Conservation (phyloP, 1,284 basidiomycete genomes). For the Rhodofomes roseus region DNA sequence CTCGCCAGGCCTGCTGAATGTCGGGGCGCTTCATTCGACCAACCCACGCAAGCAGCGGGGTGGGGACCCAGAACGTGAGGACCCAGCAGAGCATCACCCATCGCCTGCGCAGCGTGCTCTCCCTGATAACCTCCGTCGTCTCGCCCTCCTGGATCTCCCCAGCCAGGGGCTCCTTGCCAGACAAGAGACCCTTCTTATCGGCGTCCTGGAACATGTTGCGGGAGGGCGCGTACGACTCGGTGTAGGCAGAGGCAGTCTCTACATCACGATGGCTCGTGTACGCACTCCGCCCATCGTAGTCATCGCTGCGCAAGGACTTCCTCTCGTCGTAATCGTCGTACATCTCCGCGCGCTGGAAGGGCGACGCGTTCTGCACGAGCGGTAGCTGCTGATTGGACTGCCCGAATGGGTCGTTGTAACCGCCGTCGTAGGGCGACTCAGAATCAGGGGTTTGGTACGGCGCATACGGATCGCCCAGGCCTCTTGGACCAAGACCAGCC, state of each 20-base stretch:
- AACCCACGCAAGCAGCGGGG: slow-evolving; percentile 62
- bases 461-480: slow-evolving; percentile 75
- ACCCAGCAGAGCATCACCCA: slow-evolving; percentile 91
- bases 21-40: slow-evolving; percentile 94
- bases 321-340: slow-evolving; percentile 80
- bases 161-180: slow-evolving; percentile 76
- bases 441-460: slow-evolving; percentile 58
- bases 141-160: slow-evolving; percentile 82
- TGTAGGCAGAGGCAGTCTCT: slow-evolving; percentile 75
- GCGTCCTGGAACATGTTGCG: slow-evolving; percentile 91
- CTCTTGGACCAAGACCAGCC: slow-evolving; percentile 50
- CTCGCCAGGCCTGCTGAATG: slow-evolving; percentile 94
- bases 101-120: slow-evolving; percentile 72
- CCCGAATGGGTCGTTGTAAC: slow-evolving; percentile 49
- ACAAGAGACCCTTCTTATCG: slow-evolving; percentile 63
- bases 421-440: slow-evolving; percentile 43
- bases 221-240: slow-evolving; percentile 90
- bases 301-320: slow-evolving; percentile 70
- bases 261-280: slow-evolving; percentile 77
- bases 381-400: slow-evolving; percentile 61
- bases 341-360: slow-evolving; percentile 65
- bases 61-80: slow-evolving; percentile 92
- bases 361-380: slow-evolving; percentile 77
- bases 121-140: slow-evolving; percentile 83
- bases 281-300: slow-evolving; percentile 72